Conservation (phyloP, 352 stramenopile genomes). For the Phytophthora agathidicida region DNA sequence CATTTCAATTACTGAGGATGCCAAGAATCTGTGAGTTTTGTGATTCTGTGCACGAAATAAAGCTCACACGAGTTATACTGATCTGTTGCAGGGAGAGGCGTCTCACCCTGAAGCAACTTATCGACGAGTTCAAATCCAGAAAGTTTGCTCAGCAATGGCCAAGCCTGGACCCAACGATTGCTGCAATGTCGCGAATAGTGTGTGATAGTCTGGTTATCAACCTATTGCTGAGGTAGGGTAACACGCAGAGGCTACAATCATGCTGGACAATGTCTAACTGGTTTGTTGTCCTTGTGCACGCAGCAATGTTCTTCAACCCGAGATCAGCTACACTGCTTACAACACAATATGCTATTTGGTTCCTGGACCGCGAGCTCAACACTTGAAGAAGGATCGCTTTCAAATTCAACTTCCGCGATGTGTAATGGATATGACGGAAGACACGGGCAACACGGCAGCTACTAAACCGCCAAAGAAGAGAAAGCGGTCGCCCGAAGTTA, state of each 20-base stretch:
- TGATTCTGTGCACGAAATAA: not conserved
- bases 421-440: not conserved
- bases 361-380: slow-evolving; percentile 42
- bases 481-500: slow-evolving; percentile 25
- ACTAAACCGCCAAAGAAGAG: slow-evolving; percentile 23
- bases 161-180: slow-evolving; percentile 44
- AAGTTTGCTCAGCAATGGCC: slow-evolving; percentile 48
- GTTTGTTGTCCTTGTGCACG: slow-evolving; percentile 4
- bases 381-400: slow-evolving; percentile 29
- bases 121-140: slow-evolving; percentile 68
- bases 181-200: slow-evolving; percentile 36
- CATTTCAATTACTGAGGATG: slow-evolving; percentile 45
- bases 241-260: not conserved
- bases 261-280: not conserved
- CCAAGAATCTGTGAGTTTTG: slow-evolving; percentile 54
- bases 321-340: slow-evolving; percentile 83
- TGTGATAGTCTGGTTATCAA: slow-evolving; percentile 65
- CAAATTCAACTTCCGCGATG: slow-evolving; percentile 22
- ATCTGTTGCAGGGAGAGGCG: slow-evolving; percentile 51
- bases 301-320: slow-evolving; percentile 61
- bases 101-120: slow-evolving; percentile 71
- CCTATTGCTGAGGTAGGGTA: slow-evolving; percentile 44
- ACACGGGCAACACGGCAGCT: not conserved
- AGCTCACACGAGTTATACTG: slow-evolving; percentile 3
- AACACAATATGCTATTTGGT: slow-evolving; percentile 79